Percentiles rank a stretch among this genome's conserved stretches.
Conservation (phyloP, 192 early-diverging fungal genomes). For the Piromyces finnis region DNA sequence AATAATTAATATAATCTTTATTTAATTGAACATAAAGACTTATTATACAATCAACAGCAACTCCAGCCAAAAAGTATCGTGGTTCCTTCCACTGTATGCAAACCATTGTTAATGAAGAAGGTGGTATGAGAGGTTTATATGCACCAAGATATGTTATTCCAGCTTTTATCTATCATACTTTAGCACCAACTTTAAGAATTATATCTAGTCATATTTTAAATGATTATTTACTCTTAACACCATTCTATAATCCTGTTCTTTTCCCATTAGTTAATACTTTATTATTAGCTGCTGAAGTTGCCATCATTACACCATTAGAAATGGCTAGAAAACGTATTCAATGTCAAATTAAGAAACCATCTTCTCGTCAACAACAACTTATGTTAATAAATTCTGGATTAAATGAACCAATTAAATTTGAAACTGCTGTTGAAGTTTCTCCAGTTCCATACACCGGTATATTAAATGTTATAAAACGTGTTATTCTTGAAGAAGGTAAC, state of each 20-base stretch:
- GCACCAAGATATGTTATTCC: constrained; percentile 49
- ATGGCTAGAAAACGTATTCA: constrained; percentile 69
- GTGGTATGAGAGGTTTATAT: constrained; percentile 18
- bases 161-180: constrained; percentile 55
- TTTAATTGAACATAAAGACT: constrained; percentile 43
- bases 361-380: not conserved
- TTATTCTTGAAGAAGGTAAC: constrained; percentile 58
- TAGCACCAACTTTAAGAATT: constrained; percentile 14
- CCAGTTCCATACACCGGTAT: constrained; percentile 57
- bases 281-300: constrained; percentile 34
- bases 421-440: constrained; percentile 42
- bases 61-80: constrained; percentile 59
- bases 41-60: constrained; percentile 63
- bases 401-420: constrained; percentile 12
- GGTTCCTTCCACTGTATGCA: constrained; percentile 58
- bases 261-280: constrained; percentile 30
- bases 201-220: constrained; percentile 10
- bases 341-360: constrained; percentile 30
- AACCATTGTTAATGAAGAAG: constrained; percentile 63
- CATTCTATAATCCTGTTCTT: constrained; percentile 41
- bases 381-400: not conserved
- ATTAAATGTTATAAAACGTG: constrained; percentile 41
- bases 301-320: constrained; percentile 69
- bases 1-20: too few relatives aligned
- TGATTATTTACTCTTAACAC: constrained; percentile 4